Evolutionary conservation across 2,329 filamentous ascomycete genomes (phyloP).

Genomic region (Curvularia hawaiiensis): DNA sequence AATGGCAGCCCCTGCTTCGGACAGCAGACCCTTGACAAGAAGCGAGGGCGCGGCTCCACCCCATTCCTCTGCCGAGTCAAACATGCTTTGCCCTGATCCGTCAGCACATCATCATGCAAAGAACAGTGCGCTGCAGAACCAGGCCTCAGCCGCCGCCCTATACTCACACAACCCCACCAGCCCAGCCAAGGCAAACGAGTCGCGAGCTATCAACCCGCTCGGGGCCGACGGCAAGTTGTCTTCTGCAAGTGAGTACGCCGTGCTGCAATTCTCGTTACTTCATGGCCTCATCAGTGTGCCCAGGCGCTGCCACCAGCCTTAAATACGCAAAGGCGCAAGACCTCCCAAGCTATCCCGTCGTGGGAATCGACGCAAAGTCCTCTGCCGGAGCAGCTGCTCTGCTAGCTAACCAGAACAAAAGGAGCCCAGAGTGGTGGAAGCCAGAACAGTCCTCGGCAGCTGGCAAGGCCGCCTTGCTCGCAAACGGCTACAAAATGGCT

Average conservation of each 20-base stretch:
- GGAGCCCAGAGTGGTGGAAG: slow-evolving; percentile 68
- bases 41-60: slow-evolving; percentile 30
- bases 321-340: slow-evolving; percentile 75
- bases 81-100: slow-evolving; percentile 51
- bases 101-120: slow-evolving; percentile 47
- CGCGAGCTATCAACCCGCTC: slow-evolving; percentile 44
- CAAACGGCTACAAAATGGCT: slow-evolving; percentile 65
- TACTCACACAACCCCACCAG: slow-evolving; percentile 55
- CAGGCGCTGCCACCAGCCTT: slow-evolving; percentile 65
- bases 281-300: slow-evolving; percentile 19
- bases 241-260: slow-evolving; percentile 56
- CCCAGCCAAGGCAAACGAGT: slow-evolving; percentile 29
- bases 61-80: slow-evolving; percentile 22
- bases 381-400: slow-evolving; percentile 77
- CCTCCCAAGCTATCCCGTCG: slow-evolving; percentile 75
- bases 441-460: slow-evolving; percentile 64
- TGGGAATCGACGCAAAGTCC: slow-evolving; percentile 61
- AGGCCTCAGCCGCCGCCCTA: slow-evolving; percentile 66
- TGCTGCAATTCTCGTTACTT: background rate
- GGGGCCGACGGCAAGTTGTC: slow-evolving; percentile 62
- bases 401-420: slow-evolving; percentile 74
- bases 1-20: slow-evolving; percentile 38
- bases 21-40: slow-evolving; percentile 27
- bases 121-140: slow-evolving; percentile 49
- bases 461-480: slow-evolving; percentile 62